phyloP scores from a whole-genome alignment of 768 basidiomycete genomes.

The Hortiboletus flavorubellus region DNA sequence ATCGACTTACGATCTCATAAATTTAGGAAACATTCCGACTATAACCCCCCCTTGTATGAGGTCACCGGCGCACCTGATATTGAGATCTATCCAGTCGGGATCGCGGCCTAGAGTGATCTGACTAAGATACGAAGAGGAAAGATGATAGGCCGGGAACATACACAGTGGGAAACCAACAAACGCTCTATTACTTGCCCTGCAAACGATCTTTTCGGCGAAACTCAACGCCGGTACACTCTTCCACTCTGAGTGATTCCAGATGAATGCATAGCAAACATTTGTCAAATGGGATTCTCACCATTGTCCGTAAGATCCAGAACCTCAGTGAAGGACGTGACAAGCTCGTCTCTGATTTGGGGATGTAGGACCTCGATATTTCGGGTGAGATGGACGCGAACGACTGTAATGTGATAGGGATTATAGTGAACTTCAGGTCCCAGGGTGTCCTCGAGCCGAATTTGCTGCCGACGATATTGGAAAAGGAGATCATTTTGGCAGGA shows the following conservation, averaged over 20 bases:
- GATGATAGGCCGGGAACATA: constrained; percentile 5
- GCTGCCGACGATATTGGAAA: constrained; percentile 22
- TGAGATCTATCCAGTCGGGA: constrained; percentile 32
- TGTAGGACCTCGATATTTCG: not conserved
- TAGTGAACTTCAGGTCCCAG: constrained; percentile 32
- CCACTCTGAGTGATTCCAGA: not conserved
- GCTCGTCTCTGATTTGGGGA: constrained; percentile 41
- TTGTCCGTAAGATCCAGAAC: constrained; percentile 24
- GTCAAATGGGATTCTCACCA: not conserved
- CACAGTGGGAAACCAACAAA: constrained; percentile 52
- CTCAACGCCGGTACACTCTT: not conserved
- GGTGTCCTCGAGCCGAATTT: constrained; percentile 36
- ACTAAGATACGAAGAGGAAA: not conserved
- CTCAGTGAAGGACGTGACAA: constrained; percentile 38
- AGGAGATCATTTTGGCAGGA: too few species aligned
- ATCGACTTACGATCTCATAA: not conserved
- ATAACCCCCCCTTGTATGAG: constrained; percentile 17
- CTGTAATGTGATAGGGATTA: constrained; percentile 26
- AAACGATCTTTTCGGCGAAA: constrained; percentile 23
- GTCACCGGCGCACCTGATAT: constrained; percentile 29
- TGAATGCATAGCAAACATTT: not conserved
- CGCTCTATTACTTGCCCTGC: constrained; percentile 9
- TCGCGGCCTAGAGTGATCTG: constrained; percentile 35
- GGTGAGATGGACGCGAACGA: constrained; percentile 19
- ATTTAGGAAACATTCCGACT: constrained; percentile 30